A percentile compares a stretch with the other conserved stretches of the same genome.
phyloP scores from a whole-genome alignment of 768 basidiomycete genomes.

The Cystofilobasidium capitatum region DNA sequence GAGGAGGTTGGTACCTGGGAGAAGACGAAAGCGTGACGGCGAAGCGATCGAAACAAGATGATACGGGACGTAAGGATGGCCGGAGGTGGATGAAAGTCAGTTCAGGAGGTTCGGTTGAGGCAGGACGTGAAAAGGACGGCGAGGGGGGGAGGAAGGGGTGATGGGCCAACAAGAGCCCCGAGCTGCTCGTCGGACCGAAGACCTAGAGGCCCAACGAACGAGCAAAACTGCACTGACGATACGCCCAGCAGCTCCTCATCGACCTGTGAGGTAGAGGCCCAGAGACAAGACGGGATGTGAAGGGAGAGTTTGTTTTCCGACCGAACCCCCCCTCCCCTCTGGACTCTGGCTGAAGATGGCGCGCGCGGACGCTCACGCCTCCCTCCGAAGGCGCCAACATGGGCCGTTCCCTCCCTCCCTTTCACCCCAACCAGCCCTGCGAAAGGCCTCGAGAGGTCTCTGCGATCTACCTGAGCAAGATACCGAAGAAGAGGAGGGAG shows the following conservation, averaged over 20 bases:
- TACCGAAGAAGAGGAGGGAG: background rate
- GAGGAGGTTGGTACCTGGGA: conserved; percentile 82
- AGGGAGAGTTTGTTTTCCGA: no score
- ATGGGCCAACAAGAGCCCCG: background rate
- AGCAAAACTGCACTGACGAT: no score
- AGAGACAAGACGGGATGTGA: no score
- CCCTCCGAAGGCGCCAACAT: background rate
- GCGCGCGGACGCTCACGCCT: background rate
- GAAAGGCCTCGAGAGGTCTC: background rate
- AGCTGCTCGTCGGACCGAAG: no score
- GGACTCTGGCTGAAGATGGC: no score
- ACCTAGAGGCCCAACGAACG: no score
- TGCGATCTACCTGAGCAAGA: background rate
- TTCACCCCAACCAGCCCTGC: background rate
- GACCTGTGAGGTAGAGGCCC: no score
- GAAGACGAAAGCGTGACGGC: background rate
- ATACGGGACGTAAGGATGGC: background rate
- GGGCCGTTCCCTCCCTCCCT: background rate
- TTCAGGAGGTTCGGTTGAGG: background rate
- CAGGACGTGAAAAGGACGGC: no score
- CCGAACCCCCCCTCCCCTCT: no score
- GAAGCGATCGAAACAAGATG: background rate
- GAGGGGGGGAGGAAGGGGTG: background rate
- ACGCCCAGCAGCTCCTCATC: no score
- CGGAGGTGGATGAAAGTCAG: background rate